A percentile compares a stretch with the other conserved stretches of the same genome.
Evolutionary conservation across 148 eudicot species (phyloP).

Genomic region (Fallopia convolvulus): DNA sequence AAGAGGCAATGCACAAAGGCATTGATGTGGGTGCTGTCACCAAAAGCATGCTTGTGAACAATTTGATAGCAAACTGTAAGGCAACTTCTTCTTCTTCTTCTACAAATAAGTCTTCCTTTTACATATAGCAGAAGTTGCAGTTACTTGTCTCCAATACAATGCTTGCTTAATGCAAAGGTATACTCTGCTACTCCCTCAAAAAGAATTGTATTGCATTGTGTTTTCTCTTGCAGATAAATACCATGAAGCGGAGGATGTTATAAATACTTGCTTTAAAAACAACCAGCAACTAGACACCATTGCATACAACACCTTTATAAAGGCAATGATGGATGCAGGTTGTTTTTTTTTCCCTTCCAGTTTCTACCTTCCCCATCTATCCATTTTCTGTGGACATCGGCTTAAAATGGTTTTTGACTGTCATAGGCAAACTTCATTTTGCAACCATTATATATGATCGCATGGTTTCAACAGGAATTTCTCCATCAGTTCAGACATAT

Average conservation of each 20-base stretch:
- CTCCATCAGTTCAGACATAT: conserved; percentile 77
- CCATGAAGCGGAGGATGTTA: conserved; percentile 54
- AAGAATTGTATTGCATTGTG: background rate
- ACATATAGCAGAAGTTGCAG: background rate
- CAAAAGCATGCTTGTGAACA: conserved; percentile 71
- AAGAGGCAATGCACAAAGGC: conserved; percentile 36
- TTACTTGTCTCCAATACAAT: background rate
- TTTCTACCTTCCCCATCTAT: background rate
- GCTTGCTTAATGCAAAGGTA: background rate
- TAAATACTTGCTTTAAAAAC: conserved; percentile 33
- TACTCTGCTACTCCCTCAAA: background rate
- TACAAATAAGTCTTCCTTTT: background rate
- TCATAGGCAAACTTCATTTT: conserved; percentile 59
- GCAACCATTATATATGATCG: conserved; percentile 62
- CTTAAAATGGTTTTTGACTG: conserved; percentile 8
- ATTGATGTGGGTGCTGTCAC: conserved; percentile 51
- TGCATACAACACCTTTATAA: conserved; percentile 79
- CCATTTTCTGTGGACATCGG: background rate
- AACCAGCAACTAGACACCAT: conserved; percentile 67
- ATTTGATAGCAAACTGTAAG: conserved; percentile 52
- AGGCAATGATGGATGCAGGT: conserved; percentile 93
- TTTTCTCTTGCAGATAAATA: conserved; percentile 44
- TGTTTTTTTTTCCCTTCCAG: conserved; percentile 8
- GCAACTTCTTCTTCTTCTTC: background rate
- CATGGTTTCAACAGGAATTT: conserved; percentile 52